Percentiles rank a stretch among this genome's conserved stretches.
These are phyloP conservation scores for Penicillium goetzii DNA, from an alignment of 495 filamentous ascomycete species.

Conservation along the genomic window DNA sequence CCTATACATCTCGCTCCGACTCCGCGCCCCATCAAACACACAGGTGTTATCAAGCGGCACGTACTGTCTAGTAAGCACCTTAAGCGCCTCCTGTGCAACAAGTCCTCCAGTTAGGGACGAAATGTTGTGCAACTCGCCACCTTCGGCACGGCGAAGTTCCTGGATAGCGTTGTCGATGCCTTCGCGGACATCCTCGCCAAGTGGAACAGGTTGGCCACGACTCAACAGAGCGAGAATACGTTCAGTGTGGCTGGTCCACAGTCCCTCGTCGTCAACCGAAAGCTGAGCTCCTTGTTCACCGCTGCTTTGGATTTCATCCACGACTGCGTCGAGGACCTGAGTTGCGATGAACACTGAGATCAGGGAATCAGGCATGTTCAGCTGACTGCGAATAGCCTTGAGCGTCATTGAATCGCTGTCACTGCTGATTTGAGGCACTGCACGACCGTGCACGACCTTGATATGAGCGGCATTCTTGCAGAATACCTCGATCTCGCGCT, in stretches of 20 bases:
- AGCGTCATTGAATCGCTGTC: slow-evolving; percentile 38
- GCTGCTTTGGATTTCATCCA: slow-evolving; percentile 43
- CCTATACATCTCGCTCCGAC: slow-evolving; percentile 69
- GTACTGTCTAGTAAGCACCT: slow-evolving; percentile 96
- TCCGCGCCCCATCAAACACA: slow-evolving; percentile 86
- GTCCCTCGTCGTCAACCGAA: slow-evolving; percentile 41
- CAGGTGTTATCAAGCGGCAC: slow-evolving; percentile 92
- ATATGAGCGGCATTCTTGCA: slow-evolving; percentile 96
- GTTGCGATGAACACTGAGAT: slow-evolving; percentile 79
- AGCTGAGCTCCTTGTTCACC: slow-evolving; percentile 13
- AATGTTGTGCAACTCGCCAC: slow-evolving; percentile 92
- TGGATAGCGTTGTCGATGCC: slow-evolving; percentile 57
- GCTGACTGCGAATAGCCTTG: slow-evolving; percentile 39
- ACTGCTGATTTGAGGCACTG: slow-evolving; percentile 48
- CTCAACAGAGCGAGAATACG: slow-evolving; percentile 45
- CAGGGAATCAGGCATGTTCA: slow-evolving; percentile 59
- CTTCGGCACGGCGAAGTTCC: slow-evolving; percentile 75
- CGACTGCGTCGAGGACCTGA: slow-evolving; percentile 62
- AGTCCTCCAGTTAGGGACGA: slow-evolving; percentile 89
- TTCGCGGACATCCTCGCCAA: slow-evolving; percentile 40
- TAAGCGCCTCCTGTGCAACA: slow-evolving; percentile 93
- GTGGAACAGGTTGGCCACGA: slow-evolving; percentile 52
- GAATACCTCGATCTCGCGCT: slow-evolving; percentile 85
- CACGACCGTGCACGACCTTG: slow-evolving; percentile 74
- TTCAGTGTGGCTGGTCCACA: slow-evolving; percentile 49